phyloP scores from a whole-genome alignment of 1,139 yeast species.

The Lodderomyces theae region DNA sequence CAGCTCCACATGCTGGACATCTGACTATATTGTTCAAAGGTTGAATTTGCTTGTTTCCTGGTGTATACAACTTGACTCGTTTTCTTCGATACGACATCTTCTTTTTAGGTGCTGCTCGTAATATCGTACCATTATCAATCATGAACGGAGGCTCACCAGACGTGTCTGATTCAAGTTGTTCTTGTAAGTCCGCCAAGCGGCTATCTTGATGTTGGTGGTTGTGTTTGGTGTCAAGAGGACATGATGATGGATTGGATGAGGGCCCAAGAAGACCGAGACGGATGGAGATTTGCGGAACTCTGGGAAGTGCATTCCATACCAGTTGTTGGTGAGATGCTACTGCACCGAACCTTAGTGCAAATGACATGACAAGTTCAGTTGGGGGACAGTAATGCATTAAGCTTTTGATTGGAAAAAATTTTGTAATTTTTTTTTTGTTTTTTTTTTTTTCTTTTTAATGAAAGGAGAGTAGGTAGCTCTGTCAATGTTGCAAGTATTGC shows the following conservation, averaged over 20 bases:
- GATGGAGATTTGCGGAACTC: constrained; percentile 20
- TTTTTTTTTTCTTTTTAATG: too few relatives aligned
- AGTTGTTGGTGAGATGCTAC: constrained; percentile 16
- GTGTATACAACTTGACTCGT: constrained; percentile 77
- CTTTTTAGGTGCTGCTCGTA: constrained; percentile 91
- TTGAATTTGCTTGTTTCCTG: constrained; percentile 78
- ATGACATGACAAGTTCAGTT: too few relatives aligned
- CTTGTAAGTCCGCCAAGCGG: constrained; percentile 31
- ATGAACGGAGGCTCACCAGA: constrained; percentile 28
- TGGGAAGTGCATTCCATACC: constrained; percentile 22
- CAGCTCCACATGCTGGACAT: constrained; percentile 95
- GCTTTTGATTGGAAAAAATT: not conserved
- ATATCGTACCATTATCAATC: constrained; percentile 59
- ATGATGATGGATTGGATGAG: constrained; percentile 2
- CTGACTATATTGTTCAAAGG: constrained; percentile 74
- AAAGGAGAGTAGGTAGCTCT: too few relatives aligned
- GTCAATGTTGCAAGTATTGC: too few relatives aligned
- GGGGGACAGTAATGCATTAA: not conserved
- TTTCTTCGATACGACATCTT: constrained; percentile 83
- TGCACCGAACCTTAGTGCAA: constrained; percentile 23
- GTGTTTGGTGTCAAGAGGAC: constrained; percentile 4
- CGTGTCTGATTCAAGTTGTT: constrained; percentile 28
- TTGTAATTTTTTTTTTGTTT: constrained; percentile 1
- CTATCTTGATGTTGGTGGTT: constrained; percentile 16
- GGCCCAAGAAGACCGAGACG: constrained; percentile 9